Conservation (phyloP, 139 green algal genomes). For the Chara braunii region DNA sequence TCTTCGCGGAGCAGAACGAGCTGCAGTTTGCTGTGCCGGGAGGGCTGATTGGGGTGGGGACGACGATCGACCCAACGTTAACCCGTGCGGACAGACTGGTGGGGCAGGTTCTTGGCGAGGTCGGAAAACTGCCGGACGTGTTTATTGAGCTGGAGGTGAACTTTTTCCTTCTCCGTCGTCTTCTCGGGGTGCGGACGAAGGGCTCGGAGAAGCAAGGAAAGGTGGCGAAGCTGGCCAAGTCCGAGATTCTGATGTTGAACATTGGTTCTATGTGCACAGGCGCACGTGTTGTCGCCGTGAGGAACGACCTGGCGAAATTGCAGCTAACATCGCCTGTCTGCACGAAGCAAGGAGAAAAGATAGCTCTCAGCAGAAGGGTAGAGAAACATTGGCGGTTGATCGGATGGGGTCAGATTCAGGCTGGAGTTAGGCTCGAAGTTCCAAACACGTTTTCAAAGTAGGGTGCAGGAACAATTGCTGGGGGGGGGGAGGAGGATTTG, state of each 20-base stretch:
- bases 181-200: slow-evolving; percentile 87
- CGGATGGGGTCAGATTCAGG: slow-evolving; percentile 93
- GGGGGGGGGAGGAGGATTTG: too few relatives aligned
- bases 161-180: slow-evolving; percentile 94
- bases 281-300: slow-evolving; percentile 87
- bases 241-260: slow-evolving; percentile 99
- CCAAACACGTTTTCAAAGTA: too few relatives aligned
- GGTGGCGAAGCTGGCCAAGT: slow-evolving; percentile 93
- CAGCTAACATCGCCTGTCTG: slow-evolving; percentile 93
- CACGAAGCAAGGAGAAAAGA: slow-evolving; percentile 96
- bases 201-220: slow-evolving; percentile 83
- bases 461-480: too few relatives aligned
- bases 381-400: slow-evolving; percentile 99
- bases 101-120: slow-evolving; percentile 85
- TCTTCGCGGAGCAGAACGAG: slow-evolving; percentile 94
- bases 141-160: slow-evolving; percentile 96
- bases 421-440: slow-evolving; percentile 55
- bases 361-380: slow-evolving; percentile 86
- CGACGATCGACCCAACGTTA: slow-evolving; percentile 95
- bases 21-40: slow-evolving; percentile 95
- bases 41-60: slow-evolving; percentile 96
- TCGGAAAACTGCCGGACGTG: slow-evolving; percentile 88
- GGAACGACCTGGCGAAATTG: slow-evolving; percentile 96
- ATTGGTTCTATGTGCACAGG: slow-evolving; percentile 99
- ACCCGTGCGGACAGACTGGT: slow-evolving; percentile 94